Evolutionary conservation across 2,329 filamentous ascomycete genomes (phyloP).

Genomic region (Ophiosphaerella korrae): DNA sequence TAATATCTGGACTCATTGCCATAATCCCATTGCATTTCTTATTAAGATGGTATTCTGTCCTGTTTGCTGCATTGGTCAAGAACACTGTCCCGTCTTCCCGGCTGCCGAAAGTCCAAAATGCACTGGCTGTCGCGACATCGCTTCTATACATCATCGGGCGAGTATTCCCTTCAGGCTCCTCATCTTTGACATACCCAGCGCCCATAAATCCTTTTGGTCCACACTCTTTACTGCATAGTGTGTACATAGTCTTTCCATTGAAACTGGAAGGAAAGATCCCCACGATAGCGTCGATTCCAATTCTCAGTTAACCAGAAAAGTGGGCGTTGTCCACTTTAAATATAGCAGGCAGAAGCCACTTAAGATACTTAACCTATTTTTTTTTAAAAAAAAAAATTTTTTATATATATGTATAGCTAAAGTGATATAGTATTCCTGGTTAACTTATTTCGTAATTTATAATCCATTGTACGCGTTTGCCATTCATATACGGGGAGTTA

Average conservation of each 20-base stretch:
- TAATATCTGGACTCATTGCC: conserved; percentile 22
- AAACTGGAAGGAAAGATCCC: conserved; percentile 15
- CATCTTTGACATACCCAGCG: conserved; percentile 7
- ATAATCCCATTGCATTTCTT: conserved; percentile 10
- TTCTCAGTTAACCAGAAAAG: too few relatives aligned
- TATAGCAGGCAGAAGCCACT: too few relatives aligned
- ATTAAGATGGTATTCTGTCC: conserved; percentile 17
- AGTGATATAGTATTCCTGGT: too few relatives aligned
- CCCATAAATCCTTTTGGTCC: conserved; percentile 22
- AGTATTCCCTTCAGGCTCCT: conserved; percentile 16
- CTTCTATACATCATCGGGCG: conserved; percentile 19
- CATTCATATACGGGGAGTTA: too few relatives aligned
- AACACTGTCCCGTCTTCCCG: conserved; percentile 29
- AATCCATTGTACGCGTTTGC: too few relatives aligned
- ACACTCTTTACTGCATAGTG: conserved; percentile 16
- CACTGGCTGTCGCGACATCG: conserved; percentile 22
- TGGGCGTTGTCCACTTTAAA: too few relatives aligned
- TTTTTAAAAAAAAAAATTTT: too few relatives aligned
- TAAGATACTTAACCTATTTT: too few relatives aligned
- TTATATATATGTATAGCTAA: too few relatives aligned
- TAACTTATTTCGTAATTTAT: too few relatives aligned
- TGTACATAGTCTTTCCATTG: conserved; percentile 18
- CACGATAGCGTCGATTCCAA: too few relatives aligned
- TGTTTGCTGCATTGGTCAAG: conserved; percentile 25
- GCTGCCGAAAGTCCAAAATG: conserved; percentile 24